phyloP scores from a whole-genome alignment of 768 basidiomycete species.

The Rhizopogon salebrosus region DNA sequence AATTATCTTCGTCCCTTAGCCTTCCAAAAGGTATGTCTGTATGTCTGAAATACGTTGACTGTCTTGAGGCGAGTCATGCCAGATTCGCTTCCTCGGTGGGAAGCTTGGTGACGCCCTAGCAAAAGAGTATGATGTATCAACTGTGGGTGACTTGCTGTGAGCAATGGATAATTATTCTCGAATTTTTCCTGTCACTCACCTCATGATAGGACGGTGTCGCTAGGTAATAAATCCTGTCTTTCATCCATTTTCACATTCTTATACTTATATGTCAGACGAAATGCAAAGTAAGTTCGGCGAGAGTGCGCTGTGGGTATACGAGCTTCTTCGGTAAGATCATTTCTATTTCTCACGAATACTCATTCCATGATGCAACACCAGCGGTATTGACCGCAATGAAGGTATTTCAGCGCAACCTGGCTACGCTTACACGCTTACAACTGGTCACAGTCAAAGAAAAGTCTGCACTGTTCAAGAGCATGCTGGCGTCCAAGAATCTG shows the following conservation, averaged over 20 bases:
- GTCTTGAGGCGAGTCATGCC: conserved; percentile 2
- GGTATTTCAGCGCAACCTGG: conserved; percentile 38
- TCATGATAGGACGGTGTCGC: conserved; percentile 41
- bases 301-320: conserved; percentile 85
- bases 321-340: conserved; percentile 68
- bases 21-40: conserved; percentile 71
- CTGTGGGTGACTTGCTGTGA: conserved; percentile 86
- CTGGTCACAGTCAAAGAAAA: conserved; percentile 74
- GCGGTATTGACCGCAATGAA: conserved; percentile 86
- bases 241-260: not conserved
- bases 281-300: conserved; percentile 81
- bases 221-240: conserved; percentile 39
- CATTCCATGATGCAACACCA: conserved; percentile 20
- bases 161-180: conserved; percentile 22
- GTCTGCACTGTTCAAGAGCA: conserved; percentile 75
- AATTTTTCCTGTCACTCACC: not conserved
- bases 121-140: conserved; percentile 82
- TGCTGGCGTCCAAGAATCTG: conserved; percentile 96
- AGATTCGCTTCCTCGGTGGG: conserved; percentile 94
- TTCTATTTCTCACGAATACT: not conserved
- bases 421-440: conserved; percentile 3
- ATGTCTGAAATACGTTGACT: not conserved
- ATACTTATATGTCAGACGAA: conserved; percentile 50
- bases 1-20: conserved; percentile 76
- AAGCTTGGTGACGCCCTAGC: conserved; percentile 89